phyloP scores from a whole-genome alignment of 441 rosid genomes.

The Erodium trifolium region DNA sequence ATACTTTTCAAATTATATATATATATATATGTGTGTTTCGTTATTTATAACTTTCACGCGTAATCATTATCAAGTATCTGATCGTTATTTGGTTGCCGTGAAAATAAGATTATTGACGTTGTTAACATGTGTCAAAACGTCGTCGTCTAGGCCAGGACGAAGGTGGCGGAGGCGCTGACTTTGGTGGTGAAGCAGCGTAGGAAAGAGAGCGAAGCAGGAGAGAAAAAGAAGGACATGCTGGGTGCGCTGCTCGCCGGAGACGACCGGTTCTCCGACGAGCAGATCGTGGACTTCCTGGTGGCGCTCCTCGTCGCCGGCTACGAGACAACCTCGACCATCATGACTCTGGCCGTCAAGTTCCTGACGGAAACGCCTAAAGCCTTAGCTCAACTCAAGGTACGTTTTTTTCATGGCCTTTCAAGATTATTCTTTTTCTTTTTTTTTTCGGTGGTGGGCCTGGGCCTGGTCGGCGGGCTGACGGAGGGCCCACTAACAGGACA shows the following conservation, averaged over 20 bases:
- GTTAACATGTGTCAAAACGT: background rate
- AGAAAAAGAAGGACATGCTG: slow-evolving; percentile 63
- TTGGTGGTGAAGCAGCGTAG: slow-evolving; percentile 69
- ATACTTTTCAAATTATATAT: too few species aligned
- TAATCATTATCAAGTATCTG: too few species aligned
- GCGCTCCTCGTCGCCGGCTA: slow-evolving; percentile 89
- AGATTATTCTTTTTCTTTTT: too few species aligned
- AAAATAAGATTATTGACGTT: too few species aligned
- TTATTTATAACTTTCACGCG: too few species aligned
- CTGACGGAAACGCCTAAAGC: slow-evolving; percentile 88
- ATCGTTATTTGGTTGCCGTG: too few species aligned
- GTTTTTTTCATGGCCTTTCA: too few species aligned
- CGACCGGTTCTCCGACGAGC: slow-evolving; percentile 64
- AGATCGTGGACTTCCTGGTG: slow-evolving; percentile 80
- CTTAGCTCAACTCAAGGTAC: slow-evolving; percentile 69
- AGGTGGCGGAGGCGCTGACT: slow-evolving; percentile 87
- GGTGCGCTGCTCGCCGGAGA: slow-evolving; percentile 69
- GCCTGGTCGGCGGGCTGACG: too few species aligned
- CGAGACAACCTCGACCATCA: slow-evolving; percentile 85
- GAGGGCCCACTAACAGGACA: too few species aligned
- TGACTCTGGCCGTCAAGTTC: slow-evolving; percentile 96
- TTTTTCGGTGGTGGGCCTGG: too few species aligned
- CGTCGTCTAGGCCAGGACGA: slow-evolving; percentile 60
- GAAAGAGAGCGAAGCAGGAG: slow-evolving; percentile 39
- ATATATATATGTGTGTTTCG: too few species aligned